Conservation (phyloP, 805 yeast genomes). For the Scheffersomyces lignosus region DNA sequence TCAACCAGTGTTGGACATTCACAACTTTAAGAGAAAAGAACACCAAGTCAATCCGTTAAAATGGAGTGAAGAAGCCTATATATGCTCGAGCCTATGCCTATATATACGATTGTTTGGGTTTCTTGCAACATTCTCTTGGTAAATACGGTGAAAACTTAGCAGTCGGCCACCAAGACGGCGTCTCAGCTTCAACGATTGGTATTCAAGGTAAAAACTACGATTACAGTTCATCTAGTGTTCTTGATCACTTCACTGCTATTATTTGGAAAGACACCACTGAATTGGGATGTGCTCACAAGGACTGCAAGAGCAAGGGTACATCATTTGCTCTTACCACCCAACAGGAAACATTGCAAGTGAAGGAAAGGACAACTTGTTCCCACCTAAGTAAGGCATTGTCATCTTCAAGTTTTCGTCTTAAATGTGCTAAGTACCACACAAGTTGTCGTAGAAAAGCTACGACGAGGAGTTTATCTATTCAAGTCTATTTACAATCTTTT, state of each 20-base stretch:
- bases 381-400: too few species aligned
- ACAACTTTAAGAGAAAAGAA: slow-evolving; percentile 55
- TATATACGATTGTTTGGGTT: slow-evolving; percentile 20
- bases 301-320: slow-evolving; percentile 56
- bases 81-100: slow-evolving; percentile 52
- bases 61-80: slow-evolving; percentile 57
- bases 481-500: too few species aligned
- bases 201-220: slow-evolving; percentile 30
- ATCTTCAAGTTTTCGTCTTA: too few species aligned
- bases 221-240: slow-evolving; percentile 32
- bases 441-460: too few species aligned
- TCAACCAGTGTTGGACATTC: slow-evolving; percentile 52
- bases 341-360: slow-evolving; percentile 68
- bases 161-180: slow-evolving; percentile 21
- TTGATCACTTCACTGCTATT: slow-evolving; percentile 74
- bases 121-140: slow-evolving; percentile 38
- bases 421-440: too few species aligned
- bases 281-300: slow-evolving; percentile 72
- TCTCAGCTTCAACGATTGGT: slow-evolving; percentile 41
- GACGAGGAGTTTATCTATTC: too few species aligned
- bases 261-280: slow-evolving; percentile 65
- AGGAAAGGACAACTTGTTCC: slow-evolving; percentile 10
- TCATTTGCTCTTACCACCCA: slow-evolving; percentile 73
- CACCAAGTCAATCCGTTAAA: slow-evolving; percentile 52
- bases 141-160: slow-evolving; percentile 40